Evolutionary conservation across 805 yeast genomes (phyloP), one percentile per base, ranked within the genome.

Genomic region (Hanseniaspora taiwanica): DNA sequence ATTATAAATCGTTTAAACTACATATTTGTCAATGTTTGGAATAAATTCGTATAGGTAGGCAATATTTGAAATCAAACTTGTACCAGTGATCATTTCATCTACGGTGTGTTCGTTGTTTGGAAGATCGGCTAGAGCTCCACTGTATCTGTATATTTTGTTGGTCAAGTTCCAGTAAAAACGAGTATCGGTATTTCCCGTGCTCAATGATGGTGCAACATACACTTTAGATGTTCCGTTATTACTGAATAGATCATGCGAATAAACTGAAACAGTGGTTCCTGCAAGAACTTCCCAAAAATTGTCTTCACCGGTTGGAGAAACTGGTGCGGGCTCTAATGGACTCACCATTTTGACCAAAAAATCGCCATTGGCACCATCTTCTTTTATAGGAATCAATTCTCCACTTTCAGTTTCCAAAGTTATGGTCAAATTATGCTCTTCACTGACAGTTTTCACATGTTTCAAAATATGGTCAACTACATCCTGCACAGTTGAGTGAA

Each of bases 121-220:
- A 14, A 35, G 38, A 23, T 36, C 38, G 12, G 17, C 36, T 7
- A 41, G 29, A 29, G 40, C 44, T 27, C 44, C 44, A 6, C 40
- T 45, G 38, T 59, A 75, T 48, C 82, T 66, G 60, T 65, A 76
- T 41, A 76, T 73, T 52, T 73, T 65, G 39, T 59, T 60, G n/a
- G 78, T 65, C 50, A 76, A 60, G 39, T 63, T 55, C 77, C 78
- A 73, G 54, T 76, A 76, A 48, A 69, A 62, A 46, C 67, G 65
- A 10, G 81, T 74, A 54, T 76, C 82, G 2, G 82, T 76, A 53
- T 76, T 76, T 6, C 73, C 80, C 6, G 78, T 62, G 38, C 38
- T 42, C 39, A 42, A 37, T 4, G 44, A 38, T 27, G 40, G 37
- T 18, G 38, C 44, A 32, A 42, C 38, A 35, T 38, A 42, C 8